Base-by-base conservation (phyloP, 352 stramenopile species). In the Phytophthora cajani region DNA sequence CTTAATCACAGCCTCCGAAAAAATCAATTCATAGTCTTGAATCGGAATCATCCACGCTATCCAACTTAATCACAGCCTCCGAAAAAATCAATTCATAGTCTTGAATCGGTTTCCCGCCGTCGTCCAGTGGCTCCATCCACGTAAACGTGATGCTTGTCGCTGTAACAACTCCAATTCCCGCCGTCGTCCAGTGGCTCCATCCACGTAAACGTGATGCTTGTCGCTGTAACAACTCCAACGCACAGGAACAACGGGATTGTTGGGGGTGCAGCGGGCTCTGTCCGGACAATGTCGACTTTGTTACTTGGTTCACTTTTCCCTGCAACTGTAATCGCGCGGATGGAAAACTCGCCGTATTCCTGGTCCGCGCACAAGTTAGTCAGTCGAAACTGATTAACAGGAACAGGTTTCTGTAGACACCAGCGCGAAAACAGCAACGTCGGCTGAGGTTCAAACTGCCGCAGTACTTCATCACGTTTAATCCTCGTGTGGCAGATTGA, bases 141-240 rank as follows among this genome's bases (percentile, higher is more conserved):
- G 73, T 84, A 10, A 95, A 60, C 1, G 77, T 83, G n/a, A 95
- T 84, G 3, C 82, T 87, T 12, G 80, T 87, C 11, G 81, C 83
- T 6, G 84, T 91, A 17, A 91, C 77, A 4, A 81, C 59, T 1
- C 81, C 84, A 21, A 77, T 51, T n/a, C n/a, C 87, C 88, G 14
- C 85, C 85, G 33, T 81, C 70, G 56, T 93, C 85, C 11, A 89
- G 64, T 1, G 85, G 88, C 12, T 81, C 74, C 2, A 80, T 71
- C 88, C 85, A 95, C 2, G 73, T 84, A 10, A 95, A 60, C 1
- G 77, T 83, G n/a, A 95, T 84, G 3, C 83, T 87, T 12, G 80
- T 87, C 11, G 81, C 83, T 6, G 84, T 91, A 17, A 91, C 77
- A 4, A 81, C 59, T 1, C 81, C 84, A 21, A 77, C 53, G 12